A percentile compares a stretch with the other conserved stretches of the same genome.
phyloP scores from a whole-genome alignment of 208 protist species.

The Leishmania gerbilli region DNA sequence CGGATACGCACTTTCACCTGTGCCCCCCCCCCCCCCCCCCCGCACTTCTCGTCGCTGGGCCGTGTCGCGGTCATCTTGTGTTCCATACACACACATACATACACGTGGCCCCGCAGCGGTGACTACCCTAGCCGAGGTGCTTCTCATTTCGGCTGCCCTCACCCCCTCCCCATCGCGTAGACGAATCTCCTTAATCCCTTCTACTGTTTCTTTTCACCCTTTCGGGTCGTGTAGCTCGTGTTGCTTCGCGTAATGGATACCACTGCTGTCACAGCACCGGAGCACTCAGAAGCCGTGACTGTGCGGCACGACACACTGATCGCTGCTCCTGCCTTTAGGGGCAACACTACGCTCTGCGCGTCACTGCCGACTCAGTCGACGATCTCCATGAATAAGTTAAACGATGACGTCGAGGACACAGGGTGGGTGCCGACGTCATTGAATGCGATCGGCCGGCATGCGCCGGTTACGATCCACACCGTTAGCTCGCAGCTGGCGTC shows the following conservation, averaged over 20 bases:
- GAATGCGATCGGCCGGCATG: slow-evolving; percentile 37
- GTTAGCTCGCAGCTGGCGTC: slow-evolving; percentile 71
- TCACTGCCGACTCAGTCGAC: background rate
- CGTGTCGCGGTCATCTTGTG: background rate
- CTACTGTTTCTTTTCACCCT: background rate
- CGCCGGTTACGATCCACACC: slow-evolving; percentile 59
- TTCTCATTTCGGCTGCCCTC: background rate
- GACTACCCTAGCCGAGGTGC: background rate
- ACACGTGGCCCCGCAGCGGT: background rate
- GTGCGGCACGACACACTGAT: background rate
- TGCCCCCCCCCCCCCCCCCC: background rate
- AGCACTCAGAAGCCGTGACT: background rate
- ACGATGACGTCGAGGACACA: background rate
- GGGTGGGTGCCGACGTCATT: slow-evolving; percentile 18
- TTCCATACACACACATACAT: background rate
- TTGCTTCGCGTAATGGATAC: background rate
- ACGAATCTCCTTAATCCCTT: background rate
- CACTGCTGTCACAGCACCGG: background rate
- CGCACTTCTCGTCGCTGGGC: background rate
- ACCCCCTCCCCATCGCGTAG: background rate
- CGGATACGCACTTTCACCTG: background rate
- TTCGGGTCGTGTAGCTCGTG: background rate
- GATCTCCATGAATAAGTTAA: background rate
- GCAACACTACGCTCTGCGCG: background rate
- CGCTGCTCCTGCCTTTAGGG: background rate